These are phyloP conservation scores for Onygena corvina DNA, from an alignment of 2,329 filamentous ascomycete genomes.

Conservation along the genomic window DNA sequence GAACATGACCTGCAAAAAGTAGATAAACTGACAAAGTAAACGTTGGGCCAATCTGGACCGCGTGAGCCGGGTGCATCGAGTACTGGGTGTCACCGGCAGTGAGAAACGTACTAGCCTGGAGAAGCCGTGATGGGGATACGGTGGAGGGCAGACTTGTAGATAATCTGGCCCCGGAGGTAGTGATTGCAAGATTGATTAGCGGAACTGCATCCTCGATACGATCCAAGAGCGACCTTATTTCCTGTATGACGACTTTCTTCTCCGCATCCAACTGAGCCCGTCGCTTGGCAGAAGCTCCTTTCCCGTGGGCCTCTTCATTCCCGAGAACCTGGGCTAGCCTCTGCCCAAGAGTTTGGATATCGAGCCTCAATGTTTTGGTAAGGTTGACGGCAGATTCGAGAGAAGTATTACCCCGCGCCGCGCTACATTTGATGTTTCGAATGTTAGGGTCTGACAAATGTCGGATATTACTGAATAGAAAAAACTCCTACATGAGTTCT, in stretches of 20 bases:
- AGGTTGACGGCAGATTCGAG: slow-evolving; percentile 75
- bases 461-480: neutral
- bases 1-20: slow-evolving; percentile 72
- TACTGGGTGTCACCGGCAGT: slow-evolving; percentile 80
- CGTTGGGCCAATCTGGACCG: slow-evolving; percentile 73
- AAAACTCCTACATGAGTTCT: slow-evolving; percentile 58
- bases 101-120: slow-evolving; percentile 86
- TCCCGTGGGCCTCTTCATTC: slow-evolving; percentile 41
- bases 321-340: slow-evolving; percentile 57
- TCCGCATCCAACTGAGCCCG: slow-evolving; percentile 50
- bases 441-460: slow-evolving; percentile 17
- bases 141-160: slow-evolving; percentile 66
- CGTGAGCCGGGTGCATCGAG: slow-evolving; percentile 47
- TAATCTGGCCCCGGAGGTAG: slow-evolving; percentile 78
- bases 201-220: slow-evolving; percentile 87
- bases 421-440: slow-evolving; percentile 31
- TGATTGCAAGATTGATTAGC: slow-evolving; percentile 84
- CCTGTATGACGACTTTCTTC: slow-evolving; percentile 55
- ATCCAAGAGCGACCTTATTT: slow-evolving; percentile 61
- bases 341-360: slow-evolving; percentile 68
- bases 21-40: slow-evolving; percentile 88
- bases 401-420: slow-evolving; percentile 62
- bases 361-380: slow-evolving; percentile 68
- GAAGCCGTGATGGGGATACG: slow-evolving; percentile 76
- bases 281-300: slow-evolving; percentile 30